Conservation (phyloP, 139 green algal species). For the Asterochloris sp. region DNA sequence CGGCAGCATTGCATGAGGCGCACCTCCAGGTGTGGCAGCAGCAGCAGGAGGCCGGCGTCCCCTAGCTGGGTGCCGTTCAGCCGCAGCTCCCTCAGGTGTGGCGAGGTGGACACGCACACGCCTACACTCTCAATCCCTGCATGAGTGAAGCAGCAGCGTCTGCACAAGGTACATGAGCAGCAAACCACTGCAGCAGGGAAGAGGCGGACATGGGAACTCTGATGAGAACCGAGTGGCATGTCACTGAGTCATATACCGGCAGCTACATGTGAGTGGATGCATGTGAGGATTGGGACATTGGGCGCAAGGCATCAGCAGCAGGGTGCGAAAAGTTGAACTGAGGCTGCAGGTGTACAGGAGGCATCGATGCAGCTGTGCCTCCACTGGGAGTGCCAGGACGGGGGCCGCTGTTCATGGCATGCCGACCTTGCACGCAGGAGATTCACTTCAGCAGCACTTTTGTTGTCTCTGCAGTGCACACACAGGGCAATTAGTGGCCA, state of each 20-base stretch:
- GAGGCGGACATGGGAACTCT: neutral
- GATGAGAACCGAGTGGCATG: neutral
- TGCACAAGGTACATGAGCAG: neutral
- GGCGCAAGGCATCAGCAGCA: neutral
- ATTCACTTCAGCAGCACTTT: neutral
- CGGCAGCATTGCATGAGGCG: neutral
- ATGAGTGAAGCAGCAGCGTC: neutral
- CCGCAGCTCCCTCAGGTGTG: neutral
- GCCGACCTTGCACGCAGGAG: too few relatives aligned
- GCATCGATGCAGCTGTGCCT: too few relatives aligned
- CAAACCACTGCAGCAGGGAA: neutral
- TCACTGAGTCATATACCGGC: neutral
- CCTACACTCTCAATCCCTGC: neutral
- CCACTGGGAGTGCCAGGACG: too few relatives aligned
- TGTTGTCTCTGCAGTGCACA: neutral
- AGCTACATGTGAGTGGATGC: too few relatives aligned
- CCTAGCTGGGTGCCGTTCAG: neutral
- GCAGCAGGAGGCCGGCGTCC: neutral
- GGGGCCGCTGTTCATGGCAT: neutral
- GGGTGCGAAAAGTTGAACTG: neutral
- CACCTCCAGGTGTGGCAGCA: conserved; percentile 1
- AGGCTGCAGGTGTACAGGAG: neutral
- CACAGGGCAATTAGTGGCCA: neutral
- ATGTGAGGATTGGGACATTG: too few relatives aligned
- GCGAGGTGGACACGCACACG: neutral